Percentiles rank a stretch among this genome's conserved stretches.
Evolutionary conservation across 139 green algal species (phyloP).

Genomic region (Chlamydomonas sp.): DNA sequence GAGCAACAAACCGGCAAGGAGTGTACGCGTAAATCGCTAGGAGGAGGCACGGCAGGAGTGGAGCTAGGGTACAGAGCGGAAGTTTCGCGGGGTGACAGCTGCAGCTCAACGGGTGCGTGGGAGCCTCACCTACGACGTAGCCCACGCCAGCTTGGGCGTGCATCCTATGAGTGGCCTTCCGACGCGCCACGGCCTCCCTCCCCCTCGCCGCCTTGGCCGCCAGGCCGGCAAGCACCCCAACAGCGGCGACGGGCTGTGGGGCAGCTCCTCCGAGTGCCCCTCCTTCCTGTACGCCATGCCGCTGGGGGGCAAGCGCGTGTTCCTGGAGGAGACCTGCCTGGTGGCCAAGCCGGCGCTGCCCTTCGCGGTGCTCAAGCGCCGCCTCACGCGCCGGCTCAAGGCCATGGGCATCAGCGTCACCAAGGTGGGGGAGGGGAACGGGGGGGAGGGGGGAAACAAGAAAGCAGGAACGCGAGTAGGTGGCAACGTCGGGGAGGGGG

Average conservation of each 20-base stretch:
- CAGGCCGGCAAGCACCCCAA: slow-evolving; percentile 72
- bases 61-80: no score
- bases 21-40: no score
- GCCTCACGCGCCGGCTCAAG: slow-evolving; percentile 71
- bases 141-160: no score
- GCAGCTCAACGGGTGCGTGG: no score
- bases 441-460: no score
- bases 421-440: slow-evolving; percentile 35
- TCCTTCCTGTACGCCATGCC: slow-evolving; percentile 91
- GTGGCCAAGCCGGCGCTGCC: slow-evolving; percentile 82
- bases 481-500: no score
- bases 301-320: slow-evolving; percentile 68
- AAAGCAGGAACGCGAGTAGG: no score
- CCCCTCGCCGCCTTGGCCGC: not conserved
- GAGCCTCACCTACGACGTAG: no score
- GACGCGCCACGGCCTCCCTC: not conserved
- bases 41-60: no score
- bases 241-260: slow-evolving; percentile 77
- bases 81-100: no score
- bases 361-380: slow-evolving; percentile 81
- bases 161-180: no score
- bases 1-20: no score
- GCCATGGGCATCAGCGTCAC: slow-evolving; percentile 77
- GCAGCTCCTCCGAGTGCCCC: slow-evolving; percentile 69
- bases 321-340: slow-evolving; percentile 90